Percentiles rank a stretch among this genome's conserved stretches.
phyloP scores from a whole-genome alignment of 2,329 filamentous ascomycete species.

The Aspergillus quadrilineatus region DNA sequence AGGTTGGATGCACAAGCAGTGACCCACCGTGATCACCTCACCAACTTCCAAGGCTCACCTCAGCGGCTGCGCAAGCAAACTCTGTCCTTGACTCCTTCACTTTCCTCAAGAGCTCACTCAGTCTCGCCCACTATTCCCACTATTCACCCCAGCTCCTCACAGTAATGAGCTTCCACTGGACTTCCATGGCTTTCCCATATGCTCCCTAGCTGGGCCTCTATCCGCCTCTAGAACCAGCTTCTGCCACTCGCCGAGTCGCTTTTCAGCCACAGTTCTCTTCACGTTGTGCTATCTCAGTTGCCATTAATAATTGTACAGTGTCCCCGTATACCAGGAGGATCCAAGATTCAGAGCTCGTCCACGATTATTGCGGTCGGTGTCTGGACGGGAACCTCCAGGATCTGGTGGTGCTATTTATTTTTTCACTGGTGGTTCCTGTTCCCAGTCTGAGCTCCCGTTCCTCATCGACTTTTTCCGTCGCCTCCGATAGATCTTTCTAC shows the following conservation, averaged over 20 bases:
- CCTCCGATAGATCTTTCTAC: slow-evolving; percentile 3
- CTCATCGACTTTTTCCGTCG: slow-evolving; percentile 8
- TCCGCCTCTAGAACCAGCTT: neutral
- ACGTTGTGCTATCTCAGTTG: neutral
- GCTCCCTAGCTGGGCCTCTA: slow-evolving; percentile 4
- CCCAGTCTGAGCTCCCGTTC: neutral
- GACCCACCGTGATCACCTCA: slow-evolving; percentile 16
- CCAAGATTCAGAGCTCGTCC: neutral
- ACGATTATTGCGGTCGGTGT: slow-evolving; percentile 1
- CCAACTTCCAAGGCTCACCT: neutral
- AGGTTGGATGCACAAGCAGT: slow-evolving; percentile 6
- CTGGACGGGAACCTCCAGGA: neutral
- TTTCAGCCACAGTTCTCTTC: neutral
- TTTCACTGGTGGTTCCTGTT: neutral
- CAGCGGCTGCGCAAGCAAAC: neutral
- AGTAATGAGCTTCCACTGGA: neutral
- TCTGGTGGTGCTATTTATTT: neutral
- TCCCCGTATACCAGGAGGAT: neutral
- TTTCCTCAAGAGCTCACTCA: neutral
- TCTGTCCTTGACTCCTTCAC: neutral
- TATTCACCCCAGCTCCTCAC: neutral
- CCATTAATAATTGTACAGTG: slow-evolving; percentile 10
- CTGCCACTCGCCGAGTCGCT: neutral
- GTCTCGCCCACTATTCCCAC: no score
- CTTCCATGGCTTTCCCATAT: slow-evolving; percentile 7